These are phyloP conservation scores for Tylopilus plumbeoviolaceoides DNA, from an alignment of 768 basidiomycete species.

Conservation along the genomic window DNA sequence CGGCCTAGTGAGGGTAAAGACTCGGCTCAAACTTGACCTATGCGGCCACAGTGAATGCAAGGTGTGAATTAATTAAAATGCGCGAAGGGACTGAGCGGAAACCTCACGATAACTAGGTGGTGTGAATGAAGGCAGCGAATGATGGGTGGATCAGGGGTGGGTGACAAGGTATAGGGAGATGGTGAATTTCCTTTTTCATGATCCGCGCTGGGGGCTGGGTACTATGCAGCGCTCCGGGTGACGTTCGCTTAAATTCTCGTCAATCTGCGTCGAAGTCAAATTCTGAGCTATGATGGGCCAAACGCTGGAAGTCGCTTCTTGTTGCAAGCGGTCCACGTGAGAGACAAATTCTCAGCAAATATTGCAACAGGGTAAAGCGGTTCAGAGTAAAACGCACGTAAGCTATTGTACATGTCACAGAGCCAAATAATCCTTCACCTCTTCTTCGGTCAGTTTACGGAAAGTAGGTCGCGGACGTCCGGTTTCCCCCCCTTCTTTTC, in stretches of 20 bases:
- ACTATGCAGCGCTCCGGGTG: conserved; percentile 6
- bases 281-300: conserved; percentile 2
- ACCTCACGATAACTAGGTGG: conserved; percentile 31
- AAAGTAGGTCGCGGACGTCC: conserved; percentile 83
- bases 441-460: conserved; percentile 93
- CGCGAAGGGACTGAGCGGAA: conserved; percentile 19
- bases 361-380: conserved; percentile 3
- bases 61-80: conserved; percentile 27
- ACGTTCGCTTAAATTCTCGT: conserved; percentile 8
- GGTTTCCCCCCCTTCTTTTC: conserved; percentile 63
- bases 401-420: conserved; percentile 47
- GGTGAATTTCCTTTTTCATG: conserved; percentile 26
- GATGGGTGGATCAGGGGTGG: conserved; percentile 28
- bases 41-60: conserved; percentile 14
- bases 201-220: conserved; percentile 18
- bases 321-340: conserved; percentile 6
- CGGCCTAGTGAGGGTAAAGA: conserved; percentile 13
- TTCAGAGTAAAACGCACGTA: conserved; percentile 29
- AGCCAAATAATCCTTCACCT: conserved; percentile 93
- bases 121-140: conserved; percentile 23
- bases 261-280: conserved; percentile 5
- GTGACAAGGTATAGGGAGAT: conserved; percentile 14
- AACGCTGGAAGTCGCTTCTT: not conserved
- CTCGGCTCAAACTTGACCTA: conserved; percentile 6
- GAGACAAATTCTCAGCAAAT: conserved; percentile 17